Evolutionary conservation across 164 flowering plant species (phyloP).

Genomic region (Santalum album): DNA sequence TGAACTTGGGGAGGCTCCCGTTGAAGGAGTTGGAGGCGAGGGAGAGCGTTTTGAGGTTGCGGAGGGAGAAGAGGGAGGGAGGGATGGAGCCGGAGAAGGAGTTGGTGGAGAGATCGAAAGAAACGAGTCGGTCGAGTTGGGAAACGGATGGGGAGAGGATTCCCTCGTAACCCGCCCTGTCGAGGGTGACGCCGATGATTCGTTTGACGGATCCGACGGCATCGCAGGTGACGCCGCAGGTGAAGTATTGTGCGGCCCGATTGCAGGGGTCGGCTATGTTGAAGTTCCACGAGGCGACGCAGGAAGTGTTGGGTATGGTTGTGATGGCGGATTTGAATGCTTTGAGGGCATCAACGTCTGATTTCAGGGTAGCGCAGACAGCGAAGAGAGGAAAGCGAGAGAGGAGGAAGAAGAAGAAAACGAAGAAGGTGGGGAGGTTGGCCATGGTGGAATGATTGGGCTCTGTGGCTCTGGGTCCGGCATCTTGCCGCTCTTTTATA

Average conservation of each 20-base stretch:
- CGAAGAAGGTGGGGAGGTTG: neutral
- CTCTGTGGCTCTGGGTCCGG: no score
- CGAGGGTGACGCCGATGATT: conserved; percentile 46
- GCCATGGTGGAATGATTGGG: no score
- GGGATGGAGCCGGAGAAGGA: neutral
- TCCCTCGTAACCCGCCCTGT: conserved; percentile 62
- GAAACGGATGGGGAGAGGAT: conserved; percentile 56
- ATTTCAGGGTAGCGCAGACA: neutral
- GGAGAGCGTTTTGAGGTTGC: conserved; percentile 34
- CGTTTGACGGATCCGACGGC: conserved; percentile 37
- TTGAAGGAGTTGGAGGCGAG: conserved; percentile 63
- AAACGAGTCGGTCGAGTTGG: conserved; percentile 37
- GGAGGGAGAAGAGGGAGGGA: conserved; percentile 42
- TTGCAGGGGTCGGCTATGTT: conserved; percentile 55
- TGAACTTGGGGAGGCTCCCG: conserved; percentile 40
- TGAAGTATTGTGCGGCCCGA: conserved; percentile 47
- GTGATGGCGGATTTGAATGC: neutral
- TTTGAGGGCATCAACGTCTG: neutral
- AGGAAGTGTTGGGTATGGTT: neutral
- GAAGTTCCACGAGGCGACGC: conserved; percentile 10
- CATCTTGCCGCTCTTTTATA: no score
- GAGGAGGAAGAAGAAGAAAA: neutral
- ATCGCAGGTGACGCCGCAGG: conserved; percentile 55
- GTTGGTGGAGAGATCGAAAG: neutral
- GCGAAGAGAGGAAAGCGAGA: no score